Conservation (phyloP, 352 stramenopile species). For the Achlya hypogyna region DNA sequence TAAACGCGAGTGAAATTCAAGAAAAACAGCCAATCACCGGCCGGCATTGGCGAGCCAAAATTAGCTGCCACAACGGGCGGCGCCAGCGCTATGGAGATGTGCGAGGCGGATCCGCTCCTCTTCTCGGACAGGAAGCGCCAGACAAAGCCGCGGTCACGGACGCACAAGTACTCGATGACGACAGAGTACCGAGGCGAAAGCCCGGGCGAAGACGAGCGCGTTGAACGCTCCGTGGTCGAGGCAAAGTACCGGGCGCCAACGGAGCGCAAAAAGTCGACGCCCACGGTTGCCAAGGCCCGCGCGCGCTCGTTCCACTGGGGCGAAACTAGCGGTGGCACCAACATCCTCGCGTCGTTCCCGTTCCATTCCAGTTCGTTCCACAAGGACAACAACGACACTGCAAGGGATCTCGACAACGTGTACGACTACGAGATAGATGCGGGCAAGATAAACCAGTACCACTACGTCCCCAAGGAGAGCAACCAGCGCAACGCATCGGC, state of each 20-base stretch:
- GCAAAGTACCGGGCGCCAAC: neutral
- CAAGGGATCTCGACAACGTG: conserved; percentile 2
- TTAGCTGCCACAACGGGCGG: neutral
- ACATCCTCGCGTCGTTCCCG: conserved; percentile 19
- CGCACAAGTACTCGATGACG: neutral
- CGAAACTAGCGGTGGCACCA: neutral
- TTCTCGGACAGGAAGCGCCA: neutral
- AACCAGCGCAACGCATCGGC: conserved; percentile 11
- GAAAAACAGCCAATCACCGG: neutral
- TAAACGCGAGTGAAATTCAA: too few species aligned
- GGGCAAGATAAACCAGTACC: conserved; percentile 11
- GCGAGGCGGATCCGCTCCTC: neutral
- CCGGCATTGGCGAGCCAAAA: neutral
- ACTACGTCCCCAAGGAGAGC: neutral
- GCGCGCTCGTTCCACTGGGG: conserved; percentile 1
- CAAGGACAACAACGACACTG: conserved; percentile 10
- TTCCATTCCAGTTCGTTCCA: conserved; percentile 20
- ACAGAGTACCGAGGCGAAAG: neutral
- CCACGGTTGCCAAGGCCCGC: neutral
- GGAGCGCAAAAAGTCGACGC: neutral
- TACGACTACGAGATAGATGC: conserved; percentile 20
- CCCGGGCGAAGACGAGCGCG: neutral
- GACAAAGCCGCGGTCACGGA: neutral
- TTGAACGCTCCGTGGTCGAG: neutral
- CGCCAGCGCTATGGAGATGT: neutral